Conservation (phyloP, 1,284 basidiomycete species). For the Boletus mariae region DNA sequence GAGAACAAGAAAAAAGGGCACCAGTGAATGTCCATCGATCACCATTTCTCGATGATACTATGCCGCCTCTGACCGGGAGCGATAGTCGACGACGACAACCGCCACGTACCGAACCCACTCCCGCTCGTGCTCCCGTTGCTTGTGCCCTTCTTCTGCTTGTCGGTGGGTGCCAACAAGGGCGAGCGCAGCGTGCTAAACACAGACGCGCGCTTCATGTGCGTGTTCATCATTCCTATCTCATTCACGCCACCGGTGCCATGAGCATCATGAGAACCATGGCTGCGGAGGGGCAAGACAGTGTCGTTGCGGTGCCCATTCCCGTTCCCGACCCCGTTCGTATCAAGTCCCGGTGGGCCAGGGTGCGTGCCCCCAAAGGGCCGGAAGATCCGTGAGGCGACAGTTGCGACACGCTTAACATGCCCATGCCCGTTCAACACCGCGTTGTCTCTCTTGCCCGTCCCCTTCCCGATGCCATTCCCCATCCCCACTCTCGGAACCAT, state of each 20-base stretch:
- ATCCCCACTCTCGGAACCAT: background rate
- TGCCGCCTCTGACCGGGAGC: slow-evolving; percentile 6
- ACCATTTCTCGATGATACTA: slow-evolving; percentile 7
- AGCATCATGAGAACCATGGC: background rate
- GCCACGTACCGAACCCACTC: background rate
- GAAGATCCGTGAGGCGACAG: slow-evolving; percentile 17
- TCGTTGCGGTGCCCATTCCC: background rate
- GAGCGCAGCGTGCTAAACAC: slow-evolving; percentile 17
- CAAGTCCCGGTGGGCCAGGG: background rate
- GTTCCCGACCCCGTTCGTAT: background rate
- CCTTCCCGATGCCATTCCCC: background rate
- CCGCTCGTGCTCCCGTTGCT: background rate
- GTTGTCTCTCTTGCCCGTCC: background rate
- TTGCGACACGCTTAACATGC: slow-evolving; percentile 12
- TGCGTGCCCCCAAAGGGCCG: slow-evolving; percentile 5
- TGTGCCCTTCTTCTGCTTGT: slow-evolving; percentile 5
- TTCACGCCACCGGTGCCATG: slow-evolving; percentile 7
- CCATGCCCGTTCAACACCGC: background rate
- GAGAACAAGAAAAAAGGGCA: background rate
- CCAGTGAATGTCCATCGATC: background rate
- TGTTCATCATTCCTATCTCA: slow-evolving; percentile 20
- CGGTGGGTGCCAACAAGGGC: slow-evolving; percentile 3
- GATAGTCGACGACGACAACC: background rate
- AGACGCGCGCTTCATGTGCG: slow-evolving; percentile 13
- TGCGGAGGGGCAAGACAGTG: background rate